Conservation (phyloP, 768 basidiomycete genomes). For the Mrakia frigida region DNA sequence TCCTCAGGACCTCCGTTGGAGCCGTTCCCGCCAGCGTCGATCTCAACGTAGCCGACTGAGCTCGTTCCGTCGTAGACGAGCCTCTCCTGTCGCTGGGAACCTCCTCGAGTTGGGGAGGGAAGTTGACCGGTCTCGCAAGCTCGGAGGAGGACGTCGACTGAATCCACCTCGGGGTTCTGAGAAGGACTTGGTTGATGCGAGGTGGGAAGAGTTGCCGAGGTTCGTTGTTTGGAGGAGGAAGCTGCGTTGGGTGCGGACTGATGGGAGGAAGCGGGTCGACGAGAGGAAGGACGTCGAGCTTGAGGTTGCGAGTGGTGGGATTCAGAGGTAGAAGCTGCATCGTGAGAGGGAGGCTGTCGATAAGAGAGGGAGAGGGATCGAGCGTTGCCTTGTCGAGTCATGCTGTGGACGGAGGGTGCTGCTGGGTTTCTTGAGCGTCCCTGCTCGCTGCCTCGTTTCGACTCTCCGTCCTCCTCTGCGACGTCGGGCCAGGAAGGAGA, state of each 20-base stretch:
- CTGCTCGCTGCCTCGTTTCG: background rate
- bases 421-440: background rate
- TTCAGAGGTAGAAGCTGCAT: background rate
- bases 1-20: background rate
- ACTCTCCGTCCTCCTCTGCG: background rate
- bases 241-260: background rate
- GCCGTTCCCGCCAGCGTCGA: background rate
- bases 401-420: background rate
- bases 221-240: background rate
- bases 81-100: background rate
- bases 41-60: conserved; percentile 1
- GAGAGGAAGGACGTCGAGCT: background rate
- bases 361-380: background rate
- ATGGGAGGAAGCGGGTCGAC: too few relatives aligned
- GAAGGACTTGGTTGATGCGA: background rate
- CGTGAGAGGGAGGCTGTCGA: background rate
- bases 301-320: background rate
- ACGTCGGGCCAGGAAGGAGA: conserved; percentile 6
- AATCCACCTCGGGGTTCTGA: background rate
- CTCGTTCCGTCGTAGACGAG: background rate
- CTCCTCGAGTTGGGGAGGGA: background rate
- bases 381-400: background rate
- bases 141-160: background rate
- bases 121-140: background rate
- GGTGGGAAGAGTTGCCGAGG: background rate